phyloP scores from a whole-genome alignment of 140 eudicot genomes.

The Erigeron philadelphicus region DNA sequence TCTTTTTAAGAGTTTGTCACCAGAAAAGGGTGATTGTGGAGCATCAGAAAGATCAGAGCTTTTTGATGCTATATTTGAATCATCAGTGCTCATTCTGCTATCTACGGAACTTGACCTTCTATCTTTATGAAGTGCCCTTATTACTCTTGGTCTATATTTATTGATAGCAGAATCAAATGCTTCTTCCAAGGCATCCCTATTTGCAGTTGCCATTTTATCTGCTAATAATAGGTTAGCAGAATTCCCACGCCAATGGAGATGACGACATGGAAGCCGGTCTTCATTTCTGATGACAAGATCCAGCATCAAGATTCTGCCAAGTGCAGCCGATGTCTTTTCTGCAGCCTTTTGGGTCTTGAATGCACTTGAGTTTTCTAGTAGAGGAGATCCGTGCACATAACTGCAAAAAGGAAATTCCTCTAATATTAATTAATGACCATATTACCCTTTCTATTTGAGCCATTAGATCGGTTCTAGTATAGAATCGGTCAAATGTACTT shows the following conservation, averaged over 20 bases:
- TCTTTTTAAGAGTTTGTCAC: slow-evolving; percentile 47
- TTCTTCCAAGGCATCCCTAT: slow-evolving; percentile 59
- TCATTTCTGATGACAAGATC: slow-evolving; percentile 97
- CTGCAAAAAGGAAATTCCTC: slow-evolving; percentile 39
- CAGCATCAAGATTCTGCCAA: slow-evolving; percentile 85
- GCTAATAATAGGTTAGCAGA: slow-evolving; percentile 78
- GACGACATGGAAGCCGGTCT: slow-evolving; percentile 90
- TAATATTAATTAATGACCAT: slow-evolving; percentile 12
- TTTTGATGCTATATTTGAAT: slow-evolving; percentile 46
- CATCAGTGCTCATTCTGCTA: slow-evolving; percentile 56
- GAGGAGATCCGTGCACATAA: slow-evolving; percentile 84
- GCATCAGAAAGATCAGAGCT: slow-evolving; percentile 60
- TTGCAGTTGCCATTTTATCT: slow-evolving; percentile 56
- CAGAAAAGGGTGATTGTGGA: slow-evolving; percentile 48
- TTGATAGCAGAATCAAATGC: slow-evolving; percentile 70
- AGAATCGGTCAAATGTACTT: slow-evolving; percentile 40
- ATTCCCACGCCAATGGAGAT: slow-evolving; percentile 95
- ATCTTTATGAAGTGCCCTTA: slow-evolving; percentile 78
- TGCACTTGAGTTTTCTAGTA: slow-evolving; percentile 68
- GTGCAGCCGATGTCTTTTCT: slow-evolving; percentile 80
- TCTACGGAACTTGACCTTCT: slow-evolving; percentile 83
- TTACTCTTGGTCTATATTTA: slow-evolving; percentile 69
- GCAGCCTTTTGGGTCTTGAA: slow-evolving; percentile 69
- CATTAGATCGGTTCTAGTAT: slow-evolving; percentile 3
- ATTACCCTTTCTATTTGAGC: not conserved